Evolutionary conservation across 306 rosid species (phyloP).

Genomic region (Adenanthera pavonina): DNA sequence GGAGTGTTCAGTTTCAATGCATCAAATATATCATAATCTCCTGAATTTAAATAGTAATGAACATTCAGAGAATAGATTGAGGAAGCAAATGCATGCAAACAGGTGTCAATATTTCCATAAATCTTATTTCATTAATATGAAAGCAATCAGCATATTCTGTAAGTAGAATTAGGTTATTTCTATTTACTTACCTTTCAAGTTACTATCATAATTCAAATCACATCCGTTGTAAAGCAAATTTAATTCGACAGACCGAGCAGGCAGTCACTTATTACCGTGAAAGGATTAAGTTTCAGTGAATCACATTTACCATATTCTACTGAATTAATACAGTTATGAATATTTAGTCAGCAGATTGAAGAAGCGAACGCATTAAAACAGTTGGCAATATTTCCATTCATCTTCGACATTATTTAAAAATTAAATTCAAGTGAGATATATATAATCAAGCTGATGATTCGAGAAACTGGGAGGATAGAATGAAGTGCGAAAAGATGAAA

Average conservation of each 20-base stretch:
- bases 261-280: not conserved
- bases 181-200: not conserved
- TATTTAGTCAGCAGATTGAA: conserved; percentile 38
- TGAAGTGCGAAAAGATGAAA: not conserved
- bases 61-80: conserved; percentile 43
- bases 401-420: conserved; percentile 12
- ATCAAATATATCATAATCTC: conserved; percentile 29
- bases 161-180: not conserved
- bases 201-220: not conserved
- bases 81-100: conserved; percentile 12
- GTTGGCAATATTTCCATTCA: conserved; percentile 31
- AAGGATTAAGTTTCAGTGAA: not conserved
- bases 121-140: not conserved
- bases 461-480: not conserved
- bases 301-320: conserved; percentile 25
- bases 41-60: conserved; percentile 20
- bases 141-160: conserved; percentile 33
- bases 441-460: not conserved
- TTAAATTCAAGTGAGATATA: not conserved
- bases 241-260: not conserved
- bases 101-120: not conserved
- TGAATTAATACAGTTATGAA: not conserved
- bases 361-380: conserved; percentile 36
- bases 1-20: not conserved
- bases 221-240: not conserved